Evolutionary conservation across 2,329 filamentous ascomycete species (phyloP).

Genomic region (Nemania abortiva): DNA sequence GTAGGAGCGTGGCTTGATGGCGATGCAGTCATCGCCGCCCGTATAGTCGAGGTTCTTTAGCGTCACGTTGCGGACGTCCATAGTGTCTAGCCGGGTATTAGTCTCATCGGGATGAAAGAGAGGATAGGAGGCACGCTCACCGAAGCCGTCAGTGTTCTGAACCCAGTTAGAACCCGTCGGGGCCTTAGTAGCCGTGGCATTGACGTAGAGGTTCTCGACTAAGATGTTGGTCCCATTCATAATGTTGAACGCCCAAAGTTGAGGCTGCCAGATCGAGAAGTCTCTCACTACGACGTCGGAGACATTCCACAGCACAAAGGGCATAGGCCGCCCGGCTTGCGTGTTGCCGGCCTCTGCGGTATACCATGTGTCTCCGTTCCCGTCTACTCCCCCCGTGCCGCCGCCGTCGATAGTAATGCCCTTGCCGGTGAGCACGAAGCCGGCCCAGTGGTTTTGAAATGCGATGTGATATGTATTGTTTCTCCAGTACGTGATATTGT

Average conservation of each 20-base stretch:
- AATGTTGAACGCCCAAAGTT: slow-evolving; percentile 66
- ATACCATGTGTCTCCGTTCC: slow-evolving; percentile 68
- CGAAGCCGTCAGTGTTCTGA: slow-evolving; percentile 68
- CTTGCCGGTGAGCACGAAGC: slow-evolving; percentile 63
- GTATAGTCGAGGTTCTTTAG: slow-evolving; percentile 65
- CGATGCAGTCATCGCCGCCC: slow-evolving; percentile 69
- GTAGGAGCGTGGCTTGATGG: slow-evolving; percentile 67
- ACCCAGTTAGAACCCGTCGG: slow-evolving; percentile 67
- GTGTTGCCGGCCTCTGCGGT: slow-evolving; percentile 60
- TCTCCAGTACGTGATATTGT: slow-evolving; percentile 66
- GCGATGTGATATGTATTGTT: slow-evolving; percentile 64
- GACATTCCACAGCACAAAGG: slow-evolving; percentile 69
- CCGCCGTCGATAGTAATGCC: slow-evolving; percentile 65
- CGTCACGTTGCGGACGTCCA: slow-evolving; percentile 64
- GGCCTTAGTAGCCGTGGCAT: slow-evolving; percentile 63
- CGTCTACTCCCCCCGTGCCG: slow-evolving; percentile 65
- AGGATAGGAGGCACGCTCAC: slow-evolving; percentile 6
- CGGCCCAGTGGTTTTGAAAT: slow-evolving; percentile 68
- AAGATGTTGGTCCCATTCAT: slow-evolving; percentile 68
- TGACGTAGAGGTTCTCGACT: slow-evolving; percentile 63
- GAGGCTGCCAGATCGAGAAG: slow-evolving; percentile 64
- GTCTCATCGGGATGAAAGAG: not conserved
- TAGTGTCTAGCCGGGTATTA: slow-evolving; percentile 56
- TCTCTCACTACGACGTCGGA: slow-evolving; percentile 65
- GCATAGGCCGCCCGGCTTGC: slow-evolving; percentile 64